These are phyloP conservation scores for Pleurotus platypus DNA, from an alignment of 768 basidiomycete genomes.

Conservation along the genomic window DNA sequence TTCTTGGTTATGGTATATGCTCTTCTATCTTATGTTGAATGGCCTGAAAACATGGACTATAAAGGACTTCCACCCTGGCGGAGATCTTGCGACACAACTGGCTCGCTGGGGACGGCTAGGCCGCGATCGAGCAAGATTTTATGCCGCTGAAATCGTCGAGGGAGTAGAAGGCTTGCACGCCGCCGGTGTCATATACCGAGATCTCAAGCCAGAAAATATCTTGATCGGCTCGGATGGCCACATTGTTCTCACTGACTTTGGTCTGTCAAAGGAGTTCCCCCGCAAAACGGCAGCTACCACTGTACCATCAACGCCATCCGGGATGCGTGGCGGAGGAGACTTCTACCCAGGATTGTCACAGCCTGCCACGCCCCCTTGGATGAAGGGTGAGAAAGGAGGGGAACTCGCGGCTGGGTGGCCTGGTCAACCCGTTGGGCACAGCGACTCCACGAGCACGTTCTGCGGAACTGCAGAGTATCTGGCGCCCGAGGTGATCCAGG, in stretches of 20 bases:
- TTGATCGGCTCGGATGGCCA: conserved; percentile 93
- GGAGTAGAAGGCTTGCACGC: conserved; percentile 93
- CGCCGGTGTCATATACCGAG: conserved; percentile 94
- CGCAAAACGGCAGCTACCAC: conserved; percentile 42
- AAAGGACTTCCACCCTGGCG: conserved; percentile 92
- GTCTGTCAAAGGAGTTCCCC: conserved; percentile 88
- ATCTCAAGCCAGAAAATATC: conserved; percentile 96
- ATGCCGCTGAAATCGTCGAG: conserved; percentile 95
- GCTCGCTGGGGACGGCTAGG: conserved; percentile 94
- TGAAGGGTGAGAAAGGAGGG: conserved; percentile 58
- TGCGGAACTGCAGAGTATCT: conserved; percentile 97
- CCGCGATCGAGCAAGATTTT: conserved; percentile 92
- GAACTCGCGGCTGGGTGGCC: conserved; percentile 58
- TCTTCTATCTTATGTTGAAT: conserved; percentile 15
- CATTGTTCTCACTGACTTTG: conserved; percentile 96
- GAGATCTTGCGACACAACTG: conserved; percentile 96
- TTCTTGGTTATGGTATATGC: conserved; percentile 88
- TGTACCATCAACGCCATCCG: conserved; percentile 57
- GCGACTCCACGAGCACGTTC: conserved; percentile 81
- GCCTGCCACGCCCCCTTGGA: conserved; percentile 69
- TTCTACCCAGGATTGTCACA: conserved; percentile 48
- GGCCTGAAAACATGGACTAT: conserved; percentile 9
- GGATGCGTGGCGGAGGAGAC: conserved; percentile 36
- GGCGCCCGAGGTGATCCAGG: conserved; percentile 95
- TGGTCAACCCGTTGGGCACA: conserved; percentile 39